A percentile compares a stretch with the other conserved stretches of the same genome.
phyloP scores from a whole-genome alignment of 306 rosid species.

The Prunus persica region Prunus_persica_NCBIv2 NC_034011.1:4399501-4400000 shows the following conservation, averaged over 20 bases:
- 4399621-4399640: slow-evolving; percentile 99
- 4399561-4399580: slow-evolving; percentile 12
- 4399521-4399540: slow-evolving; percentile 12
- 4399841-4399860: slow-evolving; percentile 97
- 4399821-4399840: slow-evolving; percentile 97
- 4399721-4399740: background rate
- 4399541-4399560: slow-evolving; percentile 4
- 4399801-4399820: slow-evolving; percentile 93
- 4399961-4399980: slow-evolving; percentile 43
- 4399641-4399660: slow-evolving; percentile 97
- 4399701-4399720: background rate
- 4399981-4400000: background rate
- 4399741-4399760: slow-evolving; percentile 6
- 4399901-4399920: slow-evolving; percentile 89
- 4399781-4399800: slow-evolving; percentile 61
- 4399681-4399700: slow-evolving; percentile 90
- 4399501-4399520: slow-evolving; percentile 2
- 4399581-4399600: slow-evolving; percentile 83
- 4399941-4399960: slow-evolving; percentile 89
- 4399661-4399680: slow-evolving; percentile 99
- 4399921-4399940: slow-evolving; percentile 93
- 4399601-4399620: slow-evolving; percentile 94
- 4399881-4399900: slow-evolving; percentile 97
- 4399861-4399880: slow-evolving; percentile 94
- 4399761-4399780: slow-evolving; percentile 23